Percentiles rank a stretch among this genome's conserved stretches.
Conservation (phyloP, 441 rosid genomes). For the Daphne laureola region DNA sequence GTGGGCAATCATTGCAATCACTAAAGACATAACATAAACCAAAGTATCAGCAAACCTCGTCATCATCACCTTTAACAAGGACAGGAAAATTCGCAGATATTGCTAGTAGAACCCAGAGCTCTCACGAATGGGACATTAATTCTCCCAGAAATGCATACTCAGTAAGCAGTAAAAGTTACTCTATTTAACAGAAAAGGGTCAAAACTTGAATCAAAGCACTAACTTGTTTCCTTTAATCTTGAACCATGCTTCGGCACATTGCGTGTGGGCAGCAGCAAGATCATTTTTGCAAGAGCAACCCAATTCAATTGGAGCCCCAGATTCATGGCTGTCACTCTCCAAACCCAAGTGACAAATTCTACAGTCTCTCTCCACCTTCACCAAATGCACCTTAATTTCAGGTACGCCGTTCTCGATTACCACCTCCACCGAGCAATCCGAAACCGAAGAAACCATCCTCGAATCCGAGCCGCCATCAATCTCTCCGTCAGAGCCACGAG, state of each 20-base stretch:
- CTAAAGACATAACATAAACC: slow-evolving; percentile 5
- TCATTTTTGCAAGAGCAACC: slow-evolving; percentile 94
- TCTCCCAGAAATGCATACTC: slow-evolving; percentile 5
- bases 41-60: background rate
- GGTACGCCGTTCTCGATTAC: slow-evolving; percentile 26
- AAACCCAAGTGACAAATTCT: slow-evolving; percentile 90
- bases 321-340: slow-evolving; percentile 63
- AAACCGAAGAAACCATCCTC: slow-evolving; percentile 50
- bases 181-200: background rate
- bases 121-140: slow-evolving; percentile 8
- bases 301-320: slow-evolving; percentile 62
- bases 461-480: slow-evolving; percentile 28
- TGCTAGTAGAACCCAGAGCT: background rate
- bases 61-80: too few species aligned
- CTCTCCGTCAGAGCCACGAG: slow-evolving; percentile 36
- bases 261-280: slow-evolving; percentile 88
- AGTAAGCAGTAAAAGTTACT: background rate
- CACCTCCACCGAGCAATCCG: slow-evolving; percentile 49
- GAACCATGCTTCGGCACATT: slow-evolving; percentile 96
- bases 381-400: slow-evolving; percentile 44
- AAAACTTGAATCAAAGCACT: slow-evolving; percentile 17
- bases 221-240: slow-evolving; percentile 89
- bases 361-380: slow-evolving; percentile 57
- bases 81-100: background rate
- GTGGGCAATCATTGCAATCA: slow-evolving; percentile 3